Base-by-base conservation (phyloP, 768 basidiomycete species). In the Xerocomus spinulosus region DNA sequence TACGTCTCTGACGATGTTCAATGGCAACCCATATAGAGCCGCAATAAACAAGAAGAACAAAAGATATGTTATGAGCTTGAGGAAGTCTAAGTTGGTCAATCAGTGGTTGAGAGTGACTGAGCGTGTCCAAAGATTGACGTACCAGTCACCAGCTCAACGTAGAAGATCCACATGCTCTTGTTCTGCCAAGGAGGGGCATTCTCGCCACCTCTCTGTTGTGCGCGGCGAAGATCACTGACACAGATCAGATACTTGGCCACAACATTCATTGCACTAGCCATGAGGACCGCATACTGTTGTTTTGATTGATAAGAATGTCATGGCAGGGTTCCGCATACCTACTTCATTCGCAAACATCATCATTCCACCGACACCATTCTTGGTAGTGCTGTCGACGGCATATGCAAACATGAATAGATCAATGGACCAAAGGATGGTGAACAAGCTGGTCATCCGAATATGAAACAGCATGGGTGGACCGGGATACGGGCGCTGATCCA, bases 101-200 rank as follows among this genome's bases (percentile, higher is more conserved):
- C 41, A 54, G 18, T 42, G 54, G 36, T 38, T 51, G 40, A 51
- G 49, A 35, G 36, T 29, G 14, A 26, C 10, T 42, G 44, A 20
- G 42, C 28, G 45, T 40, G n/a, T 44, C 7, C 36, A 40, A 39
- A 28, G 18, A 10, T 44, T 36, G 17, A 68, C 81, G 39, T 54
- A 94, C 95, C 93, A 34, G 93, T 94, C 23, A 77, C 74, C 44
- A 98, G 70, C 61, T 98, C 96, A 48, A 97, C 82, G 63, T 97
- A 98, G 72, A 96, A 97, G 9, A 88, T 74, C 76, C 83, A 94
- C 84, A 97, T 94, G 72, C 90, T 92, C 75, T 97, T 98, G 61
- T 93, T 87, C 67, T 99, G 94, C 96, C 96, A 98, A 39, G 85
- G 81, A 53, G 92, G 85, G 2, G 88, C 83, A 65, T 86, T 87